Conservation (phyloP, 1,139 yeast species). For the Hanseniaspora gamundiae region DNA sequence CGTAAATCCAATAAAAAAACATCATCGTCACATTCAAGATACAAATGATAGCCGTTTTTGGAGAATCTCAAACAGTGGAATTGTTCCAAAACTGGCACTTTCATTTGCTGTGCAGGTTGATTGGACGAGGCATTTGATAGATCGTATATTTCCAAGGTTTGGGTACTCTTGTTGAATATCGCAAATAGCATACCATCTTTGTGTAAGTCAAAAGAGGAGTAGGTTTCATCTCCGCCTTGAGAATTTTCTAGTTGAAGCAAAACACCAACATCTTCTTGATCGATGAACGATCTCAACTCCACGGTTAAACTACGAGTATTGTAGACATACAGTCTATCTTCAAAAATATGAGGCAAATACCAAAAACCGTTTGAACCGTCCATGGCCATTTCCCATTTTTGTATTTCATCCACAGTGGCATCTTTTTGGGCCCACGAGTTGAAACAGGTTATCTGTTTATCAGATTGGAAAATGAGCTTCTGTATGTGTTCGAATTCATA, state of each 20-base stretch:
- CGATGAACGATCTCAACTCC: background rate
- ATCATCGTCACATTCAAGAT: conserved; percentile 6
- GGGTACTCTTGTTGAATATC: conserved; percentile 12
- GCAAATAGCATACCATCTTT: conserved; percentile 57
- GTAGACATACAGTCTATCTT: background rate
- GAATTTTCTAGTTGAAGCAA: background rate
- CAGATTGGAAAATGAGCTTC: too few relatives aligned
- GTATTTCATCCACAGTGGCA: too few relatives aligned
- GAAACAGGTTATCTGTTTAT: too few relatives aligned
- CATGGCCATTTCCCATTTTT: too few relatives aligned
- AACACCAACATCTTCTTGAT: background rate
- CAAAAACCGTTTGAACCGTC: background rate
- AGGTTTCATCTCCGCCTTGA: background rate
- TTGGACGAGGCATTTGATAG: background rate
- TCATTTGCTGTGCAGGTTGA: background rate
- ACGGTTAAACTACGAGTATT: background rate
- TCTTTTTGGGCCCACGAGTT: too few relatives aligned
- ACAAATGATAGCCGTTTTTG: conserved; percentile 11
- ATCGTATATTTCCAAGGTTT: conserved; percentile 24
- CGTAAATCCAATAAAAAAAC: conserved; percentile 1
- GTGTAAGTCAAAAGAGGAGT: conserved; percentile 34
- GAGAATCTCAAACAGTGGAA: conserved; percentile 30
- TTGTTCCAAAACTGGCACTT: too few relatives aligned
- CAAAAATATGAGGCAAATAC: conserved; percentile 1
- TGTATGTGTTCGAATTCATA: too few relatives aligned